These are phyloP conservation scores for Dalbergia cochinchinensis DNA, from an alignment of 306 rosid genomes.

Conservation along the genomic window DNA sequence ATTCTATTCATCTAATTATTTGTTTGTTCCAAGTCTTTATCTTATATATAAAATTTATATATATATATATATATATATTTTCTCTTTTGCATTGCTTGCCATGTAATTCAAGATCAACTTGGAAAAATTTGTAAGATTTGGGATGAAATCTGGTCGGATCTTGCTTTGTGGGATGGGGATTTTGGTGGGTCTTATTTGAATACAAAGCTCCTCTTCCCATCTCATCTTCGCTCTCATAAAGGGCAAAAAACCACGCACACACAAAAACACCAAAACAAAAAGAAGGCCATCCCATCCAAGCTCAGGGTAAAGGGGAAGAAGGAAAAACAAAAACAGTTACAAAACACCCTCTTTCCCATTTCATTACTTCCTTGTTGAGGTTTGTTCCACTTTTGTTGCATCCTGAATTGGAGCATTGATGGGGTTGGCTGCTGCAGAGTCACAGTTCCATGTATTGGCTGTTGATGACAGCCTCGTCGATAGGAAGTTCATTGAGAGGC, in stretches of 20 bases:
- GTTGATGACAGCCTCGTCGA: slow-evolving; percentile 93
- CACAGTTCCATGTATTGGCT: slow-evolving; percentile 91
- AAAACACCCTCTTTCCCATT: slow-evolving; percentile 8
- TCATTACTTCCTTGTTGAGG: slow-evolving; percentile 2
- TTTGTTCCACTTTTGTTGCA: slow-evolving; percentile 11
- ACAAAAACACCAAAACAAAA: too few species aligned
- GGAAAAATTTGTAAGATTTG: slow-evolving; percentile 77
- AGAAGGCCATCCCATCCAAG: background rate
- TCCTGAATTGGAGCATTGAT: slow-evolving; percentile 53
- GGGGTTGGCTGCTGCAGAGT: slow-evolving; percentile 78
- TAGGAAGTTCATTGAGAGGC: slow-evolving; percentile 82
- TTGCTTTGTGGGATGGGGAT: slow-evolving; percentile 88
- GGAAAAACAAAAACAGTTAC: background rate
- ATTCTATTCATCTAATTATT: slow-evolving; percentile 40
- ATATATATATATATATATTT: too few species aligned
- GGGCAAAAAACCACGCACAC: background rate
- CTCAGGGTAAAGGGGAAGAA: background rate
- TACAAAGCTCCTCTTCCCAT: slow-evolving; percentile 55
- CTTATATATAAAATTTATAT: slow-evolving; percentile 1
- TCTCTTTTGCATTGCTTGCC: slow-evolving; percentile 68
- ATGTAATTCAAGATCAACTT: slow-evolving; percentile 78
- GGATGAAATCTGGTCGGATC: slow-evolving; percentile 98
- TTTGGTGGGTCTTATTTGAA: slow-evolving; percentile 74
- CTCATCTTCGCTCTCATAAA: slow-evolving; percentile 43
- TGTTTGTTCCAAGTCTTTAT: slow-evolving; percentile 13